phyloP scores from a whole-genome alignment of 805 yeast species.

The Tetrapisispora fleetii region DNA sequence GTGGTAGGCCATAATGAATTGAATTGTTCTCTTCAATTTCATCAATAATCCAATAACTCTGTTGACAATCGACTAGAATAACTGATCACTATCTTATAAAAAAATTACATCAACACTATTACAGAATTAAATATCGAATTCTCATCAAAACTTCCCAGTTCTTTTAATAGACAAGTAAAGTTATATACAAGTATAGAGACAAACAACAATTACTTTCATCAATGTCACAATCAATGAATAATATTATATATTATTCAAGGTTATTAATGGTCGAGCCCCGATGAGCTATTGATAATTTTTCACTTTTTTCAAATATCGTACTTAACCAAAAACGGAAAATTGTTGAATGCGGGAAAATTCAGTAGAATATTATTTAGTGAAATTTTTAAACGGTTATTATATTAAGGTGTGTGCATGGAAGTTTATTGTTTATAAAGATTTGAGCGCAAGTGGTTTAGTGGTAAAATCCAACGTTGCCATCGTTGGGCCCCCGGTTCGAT shows the following conservation, averaged over 20 bases:
- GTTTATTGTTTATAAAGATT: not conserved
- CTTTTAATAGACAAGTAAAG: too few relatives aligned
- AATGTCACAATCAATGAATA: too few relatives aligned
- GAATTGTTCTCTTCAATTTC: not conserved
- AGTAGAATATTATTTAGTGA: too few relatives aligned
- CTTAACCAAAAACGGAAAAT: not conserved
- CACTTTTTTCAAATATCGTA: not conserved
- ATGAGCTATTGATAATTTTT: not conserved
- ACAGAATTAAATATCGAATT: not conserved
- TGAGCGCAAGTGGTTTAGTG: constrained; percentile 5
- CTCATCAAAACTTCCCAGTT: too few relatives aligned
- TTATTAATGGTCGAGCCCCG: not conserved
- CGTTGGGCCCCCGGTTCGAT: constrained; percentile 6
- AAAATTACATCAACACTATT: too few relatives aligned
- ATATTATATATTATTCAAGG: too few relatives aligned
- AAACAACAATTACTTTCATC: too few relatives aligned
- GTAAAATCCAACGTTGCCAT: constrained; percentile 5
- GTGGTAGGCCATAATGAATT: constrained; percentile 11
- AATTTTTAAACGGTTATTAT: too few relatives aligned
- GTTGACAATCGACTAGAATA: not conserved
- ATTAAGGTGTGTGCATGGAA: too few relatives aligned
- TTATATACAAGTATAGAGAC: too few relatives aligned
- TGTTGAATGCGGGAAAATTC: too few relatives aligned
- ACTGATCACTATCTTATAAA: not conserved
- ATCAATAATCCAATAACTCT: not conserved